Evolutionary conservation across 1,139 yeast genomes (phyloP).

Genomic region (Yamadazyma taylorii): DNA sequence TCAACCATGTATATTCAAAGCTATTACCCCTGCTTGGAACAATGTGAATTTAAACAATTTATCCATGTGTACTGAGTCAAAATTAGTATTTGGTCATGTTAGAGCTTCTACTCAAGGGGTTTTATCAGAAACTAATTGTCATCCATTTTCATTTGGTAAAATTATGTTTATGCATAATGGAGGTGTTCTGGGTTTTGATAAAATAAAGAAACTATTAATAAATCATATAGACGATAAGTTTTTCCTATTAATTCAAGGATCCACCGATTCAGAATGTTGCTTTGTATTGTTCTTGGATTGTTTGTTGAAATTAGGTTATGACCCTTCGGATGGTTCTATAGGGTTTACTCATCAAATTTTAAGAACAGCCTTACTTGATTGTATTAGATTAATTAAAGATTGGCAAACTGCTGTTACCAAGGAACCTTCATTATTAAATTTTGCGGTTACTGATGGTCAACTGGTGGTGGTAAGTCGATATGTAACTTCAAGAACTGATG

Average conservation of each 20-base stretch:
- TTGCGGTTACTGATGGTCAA: constrained; percentile 93
- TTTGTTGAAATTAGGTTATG: constrained; percentile 69
- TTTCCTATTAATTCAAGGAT: constrained; percentile 81
- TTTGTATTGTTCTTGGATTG: constrained; percentile 87
- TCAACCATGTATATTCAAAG: constrained; percentile 63
- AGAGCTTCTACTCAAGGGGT: constrained; percentile 96
- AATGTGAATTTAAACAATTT: constrained; percentile 83
- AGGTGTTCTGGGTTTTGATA: constrained; percentile 71
- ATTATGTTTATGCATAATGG: constrained; percentile 98
- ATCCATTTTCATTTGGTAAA: constrained; percentile 84
- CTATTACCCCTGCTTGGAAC: constrained; percentile 98
- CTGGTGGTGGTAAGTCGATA: constrained; percentile 88
- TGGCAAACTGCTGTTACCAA: constrained; percentile 51
- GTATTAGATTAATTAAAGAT: constrained; percentile 69
- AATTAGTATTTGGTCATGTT: constrained; percentile 89
- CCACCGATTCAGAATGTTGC: constrained; percentile 94
- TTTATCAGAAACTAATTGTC: constrained; percentile 91
- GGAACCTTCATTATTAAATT: constrained; percentile 87
- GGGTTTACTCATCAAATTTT: constrained; percentile 55
- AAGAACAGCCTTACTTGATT: constrained; percentile 66
- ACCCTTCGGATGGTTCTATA: constrained; percentile 48
- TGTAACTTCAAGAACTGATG: constrained; percentile 85
- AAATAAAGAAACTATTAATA: constrained; percentile 71
- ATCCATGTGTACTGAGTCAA: constrained; percentile 83
- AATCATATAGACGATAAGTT: constrained; percentile 76